Evolutionary conservation across 495 filamentous ascomycete genomes (phyloP).

Genomic region (Neurospora pannonica): DNA sequence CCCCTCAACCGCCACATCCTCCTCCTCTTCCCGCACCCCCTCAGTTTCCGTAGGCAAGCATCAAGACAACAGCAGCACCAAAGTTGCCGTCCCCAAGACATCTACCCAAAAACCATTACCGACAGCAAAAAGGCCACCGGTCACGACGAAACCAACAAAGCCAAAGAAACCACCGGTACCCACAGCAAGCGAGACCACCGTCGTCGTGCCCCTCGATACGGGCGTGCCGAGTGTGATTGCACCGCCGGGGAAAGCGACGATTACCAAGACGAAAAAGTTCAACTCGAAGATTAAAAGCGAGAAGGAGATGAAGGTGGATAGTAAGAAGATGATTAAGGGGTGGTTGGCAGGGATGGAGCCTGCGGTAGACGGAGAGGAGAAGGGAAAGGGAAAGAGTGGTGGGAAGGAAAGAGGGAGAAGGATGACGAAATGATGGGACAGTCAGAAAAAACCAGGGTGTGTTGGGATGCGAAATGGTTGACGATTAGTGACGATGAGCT

Average conservation of each 20-base stretch:
- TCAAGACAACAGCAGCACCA: background rate
- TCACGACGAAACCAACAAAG: background rate
- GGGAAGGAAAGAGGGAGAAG: background rate
- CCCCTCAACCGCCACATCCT: background rate
- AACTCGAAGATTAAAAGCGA: slow-evolving; percentile 12
- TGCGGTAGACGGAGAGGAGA: background rate
- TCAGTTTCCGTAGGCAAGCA: background rate
- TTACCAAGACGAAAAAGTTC: slow-evolving; percentile 8
- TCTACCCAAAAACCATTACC: background rate
- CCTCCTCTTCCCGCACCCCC: background rate
- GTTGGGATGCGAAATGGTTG: no score
- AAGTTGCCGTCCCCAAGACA: background rate
- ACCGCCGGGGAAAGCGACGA: background rate
- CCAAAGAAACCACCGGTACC: background rate
- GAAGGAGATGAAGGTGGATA: slow-evolving; percentile 17
- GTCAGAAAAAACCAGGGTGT: no score
- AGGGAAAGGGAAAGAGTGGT: background rate
- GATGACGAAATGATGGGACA: background rate
- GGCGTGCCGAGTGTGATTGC: background rate
- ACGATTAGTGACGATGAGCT: background rate
- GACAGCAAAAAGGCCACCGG: background rate
- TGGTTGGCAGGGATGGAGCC: slow-evolving; percentile 16
- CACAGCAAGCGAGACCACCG: background rate
- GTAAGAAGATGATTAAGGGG: slow-evolving; percentile 10
- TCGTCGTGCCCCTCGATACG: background rate